Base-by-base conservation (phyloP, 352 stramenopile species). In the Blastocystis sp. region DNA sequence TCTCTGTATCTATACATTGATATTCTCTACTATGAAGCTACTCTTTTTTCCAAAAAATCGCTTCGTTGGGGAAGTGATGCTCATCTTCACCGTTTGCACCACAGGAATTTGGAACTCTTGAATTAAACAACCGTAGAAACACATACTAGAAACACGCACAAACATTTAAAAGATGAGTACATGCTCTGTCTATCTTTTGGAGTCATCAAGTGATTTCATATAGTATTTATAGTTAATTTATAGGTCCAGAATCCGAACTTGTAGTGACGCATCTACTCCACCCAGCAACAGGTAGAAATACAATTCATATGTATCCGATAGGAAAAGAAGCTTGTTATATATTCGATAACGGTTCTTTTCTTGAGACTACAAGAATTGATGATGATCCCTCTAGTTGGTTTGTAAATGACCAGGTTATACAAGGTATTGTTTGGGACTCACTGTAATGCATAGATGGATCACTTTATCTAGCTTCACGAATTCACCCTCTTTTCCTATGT, bases 1-100 rank as follows among this genome's bases (percentile, higher is more conserved):
- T 83, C 29, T 83, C 66, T 46, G 39, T 9, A 46, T 46, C 39
- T 46, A 46, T 11, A 37, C 24, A 43, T 83, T 83, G n/a, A 9
- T 43, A 43, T 19, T 43, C 14, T 9, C 49, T 83, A 24, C 3
- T 39, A 32, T n/a, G 21, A 39, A 61, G 7, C 24, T 51, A 83
- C 71, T 27, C 51, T 83, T 83, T 63, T 83, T 83, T 65, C 71
- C 71, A 42, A 83, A 83, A 24, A 35, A 83, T 19, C 71, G 71
- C 24, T 29, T 16, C 1, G 63, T 14, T 32, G 27, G 19, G 3
- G 12, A 12, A 61, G 54, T 5, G 27, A 32, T 61, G 39, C 39
- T 46, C 39, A 46, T 46, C 39, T 46, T 46, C 39, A 46, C 39
- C 3, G 39, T 46, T 46, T 46, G 39, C 39, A 46, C 39, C 39